These are phyloP conservation scores for Saccharum spontaneum DNA, from an alignment of 176 grass and related monocot species.

Conservation along the genomic window DNA sequence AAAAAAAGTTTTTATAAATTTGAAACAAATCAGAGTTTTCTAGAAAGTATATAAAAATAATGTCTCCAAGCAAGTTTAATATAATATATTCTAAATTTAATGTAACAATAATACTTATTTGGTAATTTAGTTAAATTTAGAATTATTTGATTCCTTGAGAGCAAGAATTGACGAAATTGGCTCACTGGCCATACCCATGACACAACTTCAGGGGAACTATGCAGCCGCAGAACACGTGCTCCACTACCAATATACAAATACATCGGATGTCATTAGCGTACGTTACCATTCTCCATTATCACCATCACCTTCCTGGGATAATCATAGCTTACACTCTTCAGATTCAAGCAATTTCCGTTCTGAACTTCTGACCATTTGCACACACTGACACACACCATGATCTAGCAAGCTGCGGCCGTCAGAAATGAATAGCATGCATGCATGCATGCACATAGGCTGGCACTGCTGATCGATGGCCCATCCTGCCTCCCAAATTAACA, in stretches of 20 bases:
- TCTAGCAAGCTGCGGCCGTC: neutral
- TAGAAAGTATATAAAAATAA: neutral
- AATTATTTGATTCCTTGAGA: neutral
- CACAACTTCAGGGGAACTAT: neutral
- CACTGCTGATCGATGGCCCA: neutral
- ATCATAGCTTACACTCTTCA: conserved; percentile 23
- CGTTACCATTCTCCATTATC: neutral
- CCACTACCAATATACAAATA: neutral
- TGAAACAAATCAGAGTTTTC: too few relatives aligned
- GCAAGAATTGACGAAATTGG: too few relatives aligned
- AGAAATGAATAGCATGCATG: neutral
- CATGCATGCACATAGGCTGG: neutral
- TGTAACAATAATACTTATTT: too few relatives aligned
- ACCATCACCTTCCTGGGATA: neutral
- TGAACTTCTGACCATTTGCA: neutral
- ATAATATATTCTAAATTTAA: neutral
- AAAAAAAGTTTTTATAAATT: too few relatives aligned
- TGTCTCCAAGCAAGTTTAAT: neutral
- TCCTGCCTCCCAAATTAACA: neutral
- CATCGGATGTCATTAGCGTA: conserved; percentile 24
- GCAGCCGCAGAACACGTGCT: conserved; percentile 9
- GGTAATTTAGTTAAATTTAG: neutral
- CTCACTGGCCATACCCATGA: neutral
- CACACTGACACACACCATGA: neutral
- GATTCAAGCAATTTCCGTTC: conserved; percentile 25